Evolutionary conservation across 441 rosid species (phyloP).

Genomic region (Gossypium gossypioides): DNA sequence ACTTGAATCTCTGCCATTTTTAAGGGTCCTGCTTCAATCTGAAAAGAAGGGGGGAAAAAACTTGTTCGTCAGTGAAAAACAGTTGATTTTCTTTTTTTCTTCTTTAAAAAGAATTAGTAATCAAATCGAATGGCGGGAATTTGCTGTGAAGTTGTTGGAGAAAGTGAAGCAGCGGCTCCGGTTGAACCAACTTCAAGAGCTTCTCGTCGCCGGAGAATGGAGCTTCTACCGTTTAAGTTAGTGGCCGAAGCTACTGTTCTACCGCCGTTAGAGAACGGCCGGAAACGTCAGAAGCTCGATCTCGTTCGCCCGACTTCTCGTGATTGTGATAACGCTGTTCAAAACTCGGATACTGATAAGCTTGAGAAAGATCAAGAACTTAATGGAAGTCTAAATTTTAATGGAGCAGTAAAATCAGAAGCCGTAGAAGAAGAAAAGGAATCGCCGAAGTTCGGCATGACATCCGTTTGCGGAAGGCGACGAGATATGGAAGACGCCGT

Average conservation of each 20-base stretch:
- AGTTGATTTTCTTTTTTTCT: too few relatives aligned
- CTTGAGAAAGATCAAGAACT: not conserved
- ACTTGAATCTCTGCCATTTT: conserved; percentile 18
- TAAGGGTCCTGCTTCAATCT: conserved; percentile 18
- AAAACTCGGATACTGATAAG: conserved; percentile 10
- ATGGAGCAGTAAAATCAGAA: conserved; percentile 3
- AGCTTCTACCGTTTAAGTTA: conserved; percentile 43
- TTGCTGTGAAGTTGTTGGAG: conserved; percentile 62
- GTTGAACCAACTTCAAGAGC: conserved; percentile 41
- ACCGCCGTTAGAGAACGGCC: conserved; percentile 25
- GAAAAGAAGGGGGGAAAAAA: not conserved
- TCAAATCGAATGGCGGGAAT: conserved; percentile 49
- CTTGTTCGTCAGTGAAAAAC: not conserved
- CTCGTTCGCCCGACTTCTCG: conserved; percentile 6
- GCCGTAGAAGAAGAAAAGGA: not conserved
- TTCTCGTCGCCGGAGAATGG: conserved; percentile 46
- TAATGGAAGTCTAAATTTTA: not conserved
- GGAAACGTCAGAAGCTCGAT: conserved; percentile 43
- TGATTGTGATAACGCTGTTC: conserved; percentile 18
- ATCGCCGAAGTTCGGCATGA: conserved; percentile 49
- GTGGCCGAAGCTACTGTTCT: conserved; percentile 32
- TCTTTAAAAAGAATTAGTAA: not conserved
- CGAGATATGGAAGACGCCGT: conserved; percentile 92
- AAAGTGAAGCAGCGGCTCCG: conserved; percentile 40
- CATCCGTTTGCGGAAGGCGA: conserved; percentile 79